Evolutionary conservation across 176 grass and related monocot genomes (phyloP).

Genomic region (Rhynchospora tenuis): DNA sequence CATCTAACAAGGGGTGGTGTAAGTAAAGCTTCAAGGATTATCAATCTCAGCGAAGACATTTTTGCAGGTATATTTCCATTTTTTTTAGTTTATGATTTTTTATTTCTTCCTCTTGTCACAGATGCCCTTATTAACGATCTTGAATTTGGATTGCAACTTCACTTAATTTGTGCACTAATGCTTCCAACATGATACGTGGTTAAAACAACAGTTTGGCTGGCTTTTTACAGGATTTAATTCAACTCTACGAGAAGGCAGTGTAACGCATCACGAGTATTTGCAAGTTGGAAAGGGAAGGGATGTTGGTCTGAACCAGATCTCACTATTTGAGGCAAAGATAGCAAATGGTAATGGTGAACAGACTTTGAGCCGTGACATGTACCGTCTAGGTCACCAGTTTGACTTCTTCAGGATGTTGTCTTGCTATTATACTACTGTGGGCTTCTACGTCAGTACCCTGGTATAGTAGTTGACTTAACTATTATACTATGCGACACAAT

Average conservation of each 20-base stretch:
- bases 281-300: conserved; percentile 99
- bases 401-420: conserved; percentile 99
- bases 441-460: conserved; percentile 93
- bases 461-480: conserved; percentile 24
- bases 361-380: conserved; percentile 76
- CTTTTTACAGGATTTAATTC: conserved; percentile 79
- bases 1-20: conserved; percentile 91
- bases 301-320: conserved; percentile 95
- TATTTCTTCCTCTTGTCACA: neutral
- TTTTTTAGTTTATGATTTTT: conserved; percentile 3
- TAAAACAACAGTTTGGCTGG: neutral
- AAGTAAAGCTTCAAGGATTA: conserved; percentile 93
- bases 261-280: conserved; percentile 97
- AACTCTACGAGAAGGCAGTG: conserved; percentile 86
- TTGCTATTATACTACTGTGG: conserved; percentile 91
- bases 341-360: conserved; percentile 93
- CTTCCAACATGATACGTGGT: neutral
- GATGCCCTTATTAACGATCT: neutral
- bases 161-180: neutral
- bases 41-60: conserved; percentile 98
- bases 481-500: no score
- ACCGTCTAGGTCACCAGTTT: conserved; percentile 86
- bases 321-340: conserved; percentile 89
- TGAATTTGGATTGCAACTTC: neutral
- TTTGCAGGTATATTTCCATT: conserved; percentile 59